phyloP scores from a whole-genome alignment of 164 flowering plant species.

The Vitis labrusca region DNA sequence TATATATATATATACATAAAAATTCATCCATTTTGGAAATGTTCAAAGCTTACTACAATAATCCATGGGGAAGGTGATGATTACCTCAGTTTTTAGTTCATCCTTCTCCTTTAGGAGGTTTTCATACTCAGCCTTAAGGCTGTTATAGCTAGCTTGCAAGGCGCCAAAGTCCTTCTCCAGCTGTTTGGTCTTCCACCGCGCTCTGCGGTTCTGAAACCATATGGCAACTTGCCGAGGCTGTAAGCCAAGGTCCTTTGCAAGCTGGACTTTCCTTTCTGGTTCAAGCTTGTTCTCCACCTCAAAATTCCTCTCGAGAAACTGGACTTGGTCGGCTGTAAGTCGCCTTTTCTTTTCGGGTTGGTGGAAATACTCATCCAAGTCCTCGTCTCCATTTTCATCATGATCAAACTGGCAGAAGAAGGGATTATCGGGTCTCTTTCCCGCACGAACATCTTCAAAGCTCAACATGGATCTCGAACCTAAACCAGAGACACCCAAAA shows the following conservation, averaged over 20 bases:
- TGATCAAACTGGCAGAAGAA: constrained; percentile 49
- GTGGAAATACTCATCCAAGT: constrained; percentile 54
- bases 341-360: constrained; percentile 83
- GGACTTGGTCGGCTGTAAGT: constrained; percentile 57
- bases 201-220: constrained; percentile 63
- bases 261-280: constrained; percentile 73
- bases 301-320: constrained; percentile 67
- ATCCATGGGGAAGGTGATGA: background rate
- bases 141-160: constrained; percentile 37
- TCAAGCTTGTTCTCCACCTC: constrained; percentile 89
- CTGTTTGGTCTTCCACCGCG: constrained; percentile 53
- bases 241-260: constrained; percentile 72
- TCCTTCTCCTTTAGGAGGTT: constrained; percentile 62
- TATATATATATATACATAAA: too few species aligned
- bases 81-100: constrained; percentile 60
- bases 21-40: background rate
- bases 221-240: constrained; percentile 78
- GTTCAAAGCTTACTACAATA: background rate
- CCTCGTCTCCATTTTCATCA: constrained; percentile 64
- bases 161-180: constrained; percentile 46
- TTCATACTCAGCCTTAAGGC: constrained; percentile 61
- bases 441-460: constrained; percentile 40
- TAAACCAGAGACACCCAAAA: constrained; percentile 21
- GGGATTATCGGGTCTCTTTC: constrained; percentile 32
- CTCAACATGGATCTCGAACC: constrained; percentile 68